A percentile compares a stretch with the other conserved stretches of the same genome.
Conservation (phyloP, 139 green algal species). For the Tetradesmus obliquus region DNA sequence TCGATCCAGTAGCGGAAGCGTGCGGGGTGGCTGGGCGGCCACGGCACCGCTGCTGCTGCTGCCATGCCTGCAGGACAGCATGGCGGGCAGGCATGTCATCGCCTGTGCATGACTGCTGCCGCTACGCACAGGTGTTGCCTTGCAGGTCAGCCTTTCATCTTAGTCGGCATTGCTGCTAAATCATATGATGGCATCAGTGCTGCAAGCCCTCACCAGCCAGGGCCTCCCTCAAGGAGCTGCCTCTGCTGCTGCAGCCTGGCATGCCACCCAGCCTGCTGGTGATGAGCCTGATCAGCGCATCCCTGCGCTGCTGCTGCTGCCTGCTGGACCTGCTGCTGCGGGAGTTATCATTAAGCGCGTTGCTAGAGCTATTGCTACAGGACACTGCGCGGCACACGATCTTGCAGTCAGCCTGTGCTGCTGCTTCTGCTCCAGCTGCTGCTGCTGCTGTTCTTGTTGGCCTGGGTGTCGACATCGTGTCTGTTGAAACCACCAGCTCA, state of each 20-base stretch:
- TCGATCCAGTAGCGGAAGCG: conserved; percentile 72
- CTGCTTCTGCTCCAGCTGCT: background rate
- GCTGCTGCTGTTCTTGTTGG: background rate
- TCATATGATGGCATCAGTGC: background rate
- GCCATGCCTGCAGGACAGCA: background rate
- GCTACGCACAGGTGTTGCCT: background rate
- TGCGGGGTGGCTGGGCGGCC: background rate
- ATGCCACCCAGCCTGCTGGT: background rate
- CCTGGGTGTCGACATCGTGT: background rate
- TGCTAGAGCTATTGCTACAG: background rate
- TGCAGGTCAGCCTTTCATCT: background rate
- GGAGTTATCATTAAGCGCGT: background rate
- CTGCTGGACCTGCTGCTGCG: background rate
- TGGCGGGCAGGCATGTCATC: background rate
- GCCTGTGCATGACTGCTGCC: background rate
- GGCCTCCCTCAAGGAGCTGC: background rate
- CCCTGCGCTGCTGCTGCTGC: background rate
- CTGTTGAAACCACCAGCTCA: background rate
- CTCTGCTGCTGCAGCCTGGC: background rate
- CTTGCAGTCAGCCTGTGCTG: background rate
- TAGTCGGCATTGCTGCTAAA: no score
- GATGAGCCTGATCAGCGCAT: background rate
- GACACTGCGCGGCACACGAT: background rate
- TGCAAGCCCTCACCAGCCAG: background rate
- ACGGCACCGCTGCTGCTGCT: background rate